Evolutionary conservation across 352 stramenopile genomes (phyloP).

Genomic region (Aphanomyces invadans): DNA sequence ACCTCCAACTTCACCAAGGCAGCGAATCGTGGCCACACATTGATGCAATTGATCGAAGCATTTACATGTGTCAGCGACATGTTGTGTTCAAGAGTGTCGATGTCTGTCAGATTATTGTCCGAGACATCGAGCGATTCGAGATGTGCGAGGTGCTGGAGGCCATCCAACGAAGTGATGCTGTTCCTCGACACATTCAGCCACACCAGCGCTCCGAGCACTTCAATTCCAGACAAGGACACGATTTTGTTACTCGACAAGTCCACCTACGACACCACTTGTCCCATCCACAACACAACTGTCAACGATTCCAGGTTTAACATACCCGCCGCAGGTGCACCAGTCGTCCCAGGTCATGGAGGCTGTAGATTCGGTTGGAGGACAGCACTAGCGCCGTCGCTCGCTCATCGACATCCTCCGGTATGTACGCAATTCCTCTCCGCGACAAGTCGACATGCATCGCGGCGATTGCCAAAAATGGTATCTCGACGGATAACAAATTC

Average conservation of each 20-base stretch:
- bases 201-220: constrained; percentile 37
- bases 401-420: background rate
- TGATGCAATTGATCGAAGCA: constrained; percentile 51
- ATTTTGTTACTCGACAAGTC: constrained; percentile 57
- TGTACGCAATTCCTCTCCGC: background rate
- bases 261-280: constrained; percentile 31
- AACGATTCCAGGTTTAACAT: constrained; percentile 1
- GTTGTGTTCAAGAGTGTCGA: constrained; percentile 35
- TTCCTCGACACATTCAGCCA: constrained; percentile 48
- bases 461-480: background rate
- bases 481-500: background rate
- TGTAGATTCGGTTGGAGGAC: constrained; percentile 11
- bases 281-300: too few relatives aligned
- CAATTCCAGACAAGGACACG: constrained; percentile 41
- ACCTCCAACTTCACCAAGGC: constrained; percentile 42
- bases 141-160: constrained; percentile 31
- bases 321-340: constrained; percentile 5
- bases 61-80: constrained; percentile 40
- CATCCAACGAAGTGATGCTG: constrained; percentile 38
- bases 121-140: constrained; percentile 48
- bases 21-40: constrained; percentile 43
- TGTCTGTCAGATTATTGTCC: constrained; percentile 44
- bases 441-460: constrained; percentile 13
- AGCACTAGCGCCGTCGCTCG: background rate
- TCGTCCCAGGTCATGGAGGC: constrained; percentile 5